Conservation (phyloP, 1,284 basidiomycete genomes). For the Fistulinella staudtii region DNA sequence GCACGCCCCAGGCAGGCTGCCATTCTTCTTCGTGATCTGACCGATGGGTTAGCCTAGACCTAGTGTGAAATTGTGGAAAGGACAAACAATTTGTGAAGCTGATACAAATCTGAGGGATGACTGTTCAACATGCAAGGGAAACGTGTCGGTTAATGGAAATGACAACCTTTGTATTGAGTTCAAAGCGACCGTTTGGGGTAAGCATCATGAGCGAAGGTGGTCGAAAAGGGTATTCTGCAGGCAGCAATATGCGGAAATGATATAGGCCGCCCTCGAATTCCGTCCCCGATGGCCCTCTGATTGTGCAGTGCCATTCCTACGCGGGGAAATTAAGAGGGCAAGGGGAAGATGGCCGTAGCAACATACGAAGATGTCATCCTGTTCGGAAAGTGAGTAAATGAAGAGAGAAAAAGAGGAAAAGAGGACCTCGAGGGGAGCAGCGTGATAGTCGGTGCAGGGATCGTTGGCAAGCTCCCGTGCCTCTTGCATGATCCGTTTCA, state of each 20-base stretch:
- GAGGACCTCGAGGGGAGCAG: conserved; percentile 80
- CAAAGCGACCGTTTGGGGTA: conserved; percentile 93
- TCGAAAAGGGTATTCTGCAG: conserved; percentile 91
- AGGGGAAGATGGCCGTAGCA: conserved; percentile 1
- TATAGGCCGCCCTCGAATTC: conserved; percentile 92
- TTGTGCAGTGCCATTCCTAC: conserved; percentile 96
- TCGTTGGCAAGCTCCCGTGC: conserved; percentile 84
- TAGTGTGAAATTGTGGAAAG: conserved; percentile 12
- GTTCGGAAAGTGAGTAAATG: conserved; percentile 12
- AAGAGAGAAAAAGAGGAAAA: neutral
- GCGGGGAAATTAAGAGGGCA: conserved; percentile 28
- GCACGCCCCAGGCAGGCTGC: conserved; percentile 97
- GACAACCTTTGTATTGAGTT: conserved; percentile 89
- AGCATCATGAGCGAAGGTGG: conserved; percentile 93
- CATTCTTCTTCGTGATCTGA: conserved; percentile 85
- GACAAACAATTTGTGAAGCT: conserved; percentile 83
- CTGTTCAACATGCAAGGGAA: conserved; percentile 11
- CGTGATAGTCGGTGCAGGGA: conserved; percentile 77
- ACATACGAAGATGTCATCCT: conserved; percentile 82
- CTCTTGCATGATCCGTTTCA: conserved; percentile 97
- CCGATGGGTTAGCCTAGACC: conserved; percentile 24
- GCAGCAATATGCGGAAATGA: conserved; percentile 88
- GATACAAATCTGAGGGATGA: conserved; percentile 73
- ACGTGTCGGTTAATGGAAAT: conserved; percentile 18
- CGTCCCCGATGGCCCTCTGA: conserved; percentile 81